Conservation (phyloP, 768 basidiomycete genomes). For the Naganishia antarctica region DNA sequence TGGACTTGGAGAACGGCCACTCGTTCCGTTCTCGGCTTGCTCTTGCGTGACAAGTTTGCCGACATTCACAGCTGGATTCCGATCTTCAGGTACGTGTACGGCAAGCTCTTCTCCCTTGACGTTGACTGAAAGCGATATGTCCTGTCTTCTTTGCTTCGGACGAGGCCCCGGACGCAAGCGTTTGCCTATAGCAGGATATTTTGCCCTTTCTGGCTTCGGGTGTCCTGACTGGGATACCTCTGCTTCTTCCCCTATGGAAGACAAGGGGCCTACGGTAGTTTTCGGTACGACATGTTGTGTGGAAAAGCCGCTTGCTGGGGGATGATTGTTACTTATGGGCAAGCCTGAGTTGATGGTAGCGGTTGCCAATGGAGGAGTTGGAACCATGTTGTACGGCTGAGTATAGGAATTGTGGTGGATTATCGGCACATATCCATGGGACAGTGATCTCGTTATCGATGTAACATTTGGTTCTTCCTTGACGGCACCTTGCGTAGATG, state of each 20-base stretch:
- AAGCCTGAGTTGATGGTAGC: too few species aligned
- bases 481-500: background rate
- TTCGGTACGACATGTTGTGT: background rate
- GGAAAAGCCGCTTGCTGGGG: too few species aligned
- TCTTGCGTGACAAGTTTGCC: too few species aligned
- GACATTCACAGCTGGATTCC: too few species aligned
- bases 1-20: background rate
- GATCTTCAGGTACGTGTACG: too few species aligned
- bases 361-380: background rate
- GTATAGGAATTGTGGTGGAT: background rate
- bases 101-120: too few species aligned
- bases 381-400: background rate
- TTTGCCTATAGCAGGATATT: slow-evolving; percentile 36
- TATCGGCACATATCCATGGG: slow-evolving; percentile 14
- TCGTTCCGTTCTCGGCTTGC: too few species aligned
- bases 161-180: slow-evolving; percentile 48
- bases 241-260: slow-evolving; percentile 7
- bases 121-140: background rate
- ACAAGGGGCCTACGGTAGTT: background rate
- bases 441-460: background rate
- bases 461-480: background rate
- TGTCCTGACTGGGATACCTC: background rate
- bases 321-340: too few species aligned
- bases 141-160: slow-evolving; percentile 42
- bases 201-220: slow-evolving; percentile 17